Conservation (phyloP, 202 grass and related monocot species). For the Hordeum pubiflorum region DNA sequence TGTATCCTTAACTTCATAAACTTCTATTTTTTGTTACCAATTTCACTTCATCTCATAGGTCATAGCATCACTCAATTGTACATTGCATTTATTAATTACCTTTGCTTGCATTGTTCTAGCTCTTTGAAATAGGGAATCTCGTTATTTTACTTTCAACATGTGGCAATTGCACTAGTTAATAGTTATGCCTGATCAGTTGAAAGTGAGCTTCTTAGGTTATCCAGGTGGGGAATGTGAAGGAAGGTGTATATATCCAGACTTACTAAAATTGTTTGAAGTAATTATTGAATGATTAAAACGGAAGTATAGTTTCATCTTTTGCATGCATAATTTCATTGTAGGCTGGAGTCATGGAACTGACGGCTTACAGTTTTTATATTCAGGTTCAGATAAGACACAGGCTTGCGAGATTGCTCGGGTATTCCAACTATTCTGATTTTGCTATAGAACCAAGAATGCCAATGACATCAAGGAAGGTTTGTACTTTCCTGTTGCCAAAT, state of each 20-base stretch:
- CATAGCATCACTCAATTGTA: not conserved
- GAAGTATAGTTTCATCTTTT: constrained; percentile 1
- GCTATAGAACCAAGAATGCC: constrained; percentile 67
- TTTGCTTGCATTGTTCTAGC: not conserved
- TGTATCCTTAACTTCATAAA: constrained; percentile 3
- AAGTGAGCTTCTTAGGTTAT: not conserved
- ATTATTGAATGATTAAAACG: not conserved
- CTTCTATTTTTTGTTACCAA: not conserved
- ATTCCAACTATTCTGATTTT: constrained; percentile 87
- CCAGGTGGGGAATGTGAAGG: not conserved
- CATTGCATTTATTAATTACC: not conserved
- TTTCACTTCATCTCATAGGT: constrained; percentile 15
- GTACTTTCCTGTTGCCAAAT: constrained; percentile 26
- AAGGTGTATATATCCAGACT: not conserved
- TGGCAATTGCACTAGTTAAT: constrained; percentile 1
- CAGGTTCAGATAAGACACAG: constrained; percentile 70
- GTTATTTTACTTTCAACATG: not conserved
- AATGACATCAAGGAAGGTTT: constrained; percentile 74
- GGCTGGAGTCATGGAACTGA: constrained; percentile 20
- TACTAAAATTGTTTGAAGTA: not conserved
- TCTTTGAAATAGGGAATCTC: not conserved
- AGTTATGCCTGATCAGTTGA: constrained; percentile 1
- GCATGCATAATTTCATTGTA: constrained; percentile 12
- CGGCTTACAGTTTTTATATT: constrained; percentile 14
- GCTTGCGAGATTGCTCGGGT: constrained; percentile 69